Evolutionary conservation across 768 basidiomycete species (phyloP).

Genomic region (Leucocoprinus leucothites): DNA sequence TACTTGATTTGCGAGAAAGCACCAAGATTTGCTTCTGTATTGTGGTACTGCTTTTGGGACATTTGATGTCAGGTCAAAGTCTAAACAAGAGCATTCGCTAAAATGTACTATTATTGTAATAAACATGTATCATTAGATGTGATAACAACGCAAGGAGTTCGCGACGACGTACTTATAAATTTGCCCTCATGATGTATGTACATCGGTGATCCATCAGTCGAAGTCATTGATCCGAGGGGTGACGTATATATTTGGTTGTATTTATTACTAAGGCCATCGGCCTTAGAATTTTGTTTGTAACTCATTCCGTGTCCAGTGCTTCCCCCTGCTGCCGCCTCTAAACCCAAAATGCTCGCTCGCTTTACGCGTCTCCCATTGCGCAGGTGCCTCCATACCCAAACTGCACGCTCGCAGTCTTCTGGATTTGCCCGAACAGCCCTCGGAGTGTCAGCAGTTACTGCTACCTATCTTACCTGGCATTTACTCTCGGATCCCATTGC

Average conservation of each 20-base stretch:
- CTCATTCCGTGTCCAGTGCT: background rate
- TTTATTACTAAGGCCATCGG: constrained; percentile 1
- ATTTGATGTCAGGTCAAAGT: background rate
- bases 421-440: constrained; percentile 27
- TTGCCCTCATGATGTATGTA: too few species aligned
- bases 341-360: constrained; percentile 46
- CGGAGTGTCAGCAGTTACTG: constrained; percentile 41
- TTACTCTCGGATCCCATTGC: constrained; percentile 41
- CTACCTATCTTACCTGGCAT: constrained; percentile 48
- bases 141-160: too few species aligned
- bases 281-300: background rate
- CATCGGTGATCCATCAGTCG: too few species aligned
- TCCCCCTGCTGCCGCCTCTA: background rate
- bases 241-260: constrained; percentile 4
- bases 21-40: background rate
- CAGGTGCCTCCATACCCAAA: constrained; percentile 48
- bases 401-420: constrained; percentile 14
- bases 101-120: background rate
- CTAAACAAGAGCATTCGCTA: background rate
- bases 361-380: constrained; percentile 51
- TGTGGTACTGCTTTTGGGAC: background rate
- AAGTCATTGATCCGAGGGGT: too few species aligned
- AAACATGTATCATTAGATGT: too few species aligned
- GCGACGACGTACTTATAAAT: too few species aligned
- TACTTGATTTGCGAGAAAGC: background rate